Conservation (phyloP, 164 flowering plant species). For the Annona cherimola region DNA sequence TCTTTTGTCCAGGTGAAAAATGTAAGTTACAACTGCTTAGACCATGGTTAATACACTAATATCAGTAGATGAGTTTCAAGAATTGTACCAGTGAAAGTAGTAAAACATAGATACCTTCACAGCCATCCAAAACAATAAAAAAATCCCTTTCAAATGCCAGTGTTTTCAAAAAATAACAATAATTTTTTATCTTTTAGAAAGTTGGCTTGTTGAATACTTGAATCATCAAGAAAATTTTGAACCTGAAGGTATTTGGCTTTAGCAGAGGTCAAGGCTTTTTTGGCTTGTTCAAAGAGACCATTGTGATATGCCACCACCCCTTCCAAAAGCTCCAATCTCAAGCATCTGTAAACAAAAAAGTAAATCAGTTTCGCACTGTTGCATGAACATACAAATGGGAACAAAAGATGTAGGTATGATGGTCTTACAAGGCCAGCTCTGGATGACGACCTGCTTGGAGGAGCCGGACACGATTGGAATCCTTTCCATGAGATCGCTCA, state of each 20-base stretch:
- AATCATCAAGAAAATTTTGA: not conserved
- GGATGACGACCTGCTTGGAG: constrained; percentile 65
- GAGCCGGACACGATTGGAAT: constrained; percentile 51
- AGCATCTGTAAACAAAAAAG: constrained; percentile 32
- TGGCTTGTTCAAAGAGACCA: constrained; percentile 51
- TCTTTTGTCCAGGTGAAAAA: too few species aligned
- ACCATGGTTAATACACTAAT: too few species aligned
- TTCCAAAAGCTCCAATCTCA: constrained; percentile 88
- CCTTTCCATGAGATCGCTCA: constrained; percentile 78
- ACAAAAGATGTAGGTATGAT: not conserved
- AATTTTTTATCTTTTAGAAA: not conserved
- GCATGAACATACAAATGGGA: too few species aligned
- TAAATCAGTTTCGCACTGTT: too few species aligned
- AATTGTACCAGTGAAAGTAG: too few species aligned
- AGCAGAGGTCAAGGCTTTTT: constrained; percentile 54
- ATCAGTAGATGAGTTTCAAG: too few species aligned
- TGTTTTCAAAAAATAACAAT: not conserved
- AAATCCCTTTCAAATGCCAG: too few species aligned
- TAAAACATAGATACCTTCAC: too few species aligned
- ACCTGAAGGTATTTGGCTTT: constrained; percentile 62
- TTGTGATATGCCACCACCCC: constrained; percentile 86
- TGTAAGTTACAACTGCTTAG: too few species aligned
- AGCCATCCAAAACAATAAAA: too few species aligned
- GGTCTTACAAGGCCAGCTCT: constrained; percentile 73
- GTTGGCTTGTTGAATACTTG: not conserved